Conservation (phyloP, 305 asterid genomes). For the Solanum hybrid region DNA sequence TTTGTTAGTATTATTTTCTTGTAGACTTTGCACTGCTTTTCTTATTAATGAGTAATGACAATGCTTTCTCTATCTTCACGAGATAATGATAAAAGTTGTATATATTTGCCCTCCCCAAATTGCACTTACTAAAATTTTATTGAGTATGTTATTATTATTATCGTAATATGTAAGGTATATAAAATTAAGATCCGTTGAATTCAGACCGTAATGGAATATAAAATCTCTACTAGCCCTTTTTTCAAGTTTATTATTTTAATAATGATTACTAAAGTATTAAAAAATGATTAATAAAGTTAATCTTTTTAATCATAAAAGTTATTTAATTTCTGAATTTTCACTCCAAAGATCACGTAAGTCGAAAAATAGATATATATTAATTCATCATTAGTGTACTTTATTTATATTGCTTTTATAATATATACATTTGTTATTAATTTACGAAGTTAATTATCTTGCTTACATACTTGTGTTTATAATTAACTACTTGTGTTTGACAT, state of each 20-base stretch:
- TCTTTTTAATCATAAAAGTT: not conserved
- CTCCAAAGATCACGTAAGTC: not conserved
- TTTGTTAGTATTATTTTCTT: not conserved
- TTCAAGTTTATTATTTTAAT: not conserved
- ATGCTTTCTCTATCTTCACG: too few species aligned
- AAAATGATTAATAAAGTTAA: too few species aligned
- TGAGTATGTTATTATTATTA: too few species aligned
- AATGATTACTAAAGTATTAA: not conserved
- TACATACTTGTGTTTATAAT: not conserved
- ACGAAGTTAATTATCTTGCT: not conserved
- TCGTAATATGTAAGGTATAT: too few species aligned
- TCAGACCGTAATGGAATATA: not conserved
- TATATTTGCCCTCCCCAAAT: rapidly evolving
- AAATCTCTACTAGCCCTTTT: not conserved
- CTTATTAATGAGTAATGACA: not conserved
- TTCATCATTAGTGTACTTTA: not conserved
- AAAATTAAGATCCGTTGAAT: not conserved
- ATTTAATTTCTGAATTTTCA: not conserved
- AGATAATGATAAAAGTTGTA: too few species aligned
- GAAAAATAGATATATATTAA: too few species aligned
- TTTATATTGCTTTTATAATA: not conserved
- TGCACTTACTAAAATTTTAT: too few species aligned
- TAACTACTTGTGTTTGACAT: not conserved
- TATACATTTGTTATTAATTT: not conserved
- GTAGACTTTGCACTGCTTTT: not conserved